phyloP scores from a whole-genome alignment of 2,329 filamentous ascomycete genomes.

The Metarhizium guizhouense region DNA sequence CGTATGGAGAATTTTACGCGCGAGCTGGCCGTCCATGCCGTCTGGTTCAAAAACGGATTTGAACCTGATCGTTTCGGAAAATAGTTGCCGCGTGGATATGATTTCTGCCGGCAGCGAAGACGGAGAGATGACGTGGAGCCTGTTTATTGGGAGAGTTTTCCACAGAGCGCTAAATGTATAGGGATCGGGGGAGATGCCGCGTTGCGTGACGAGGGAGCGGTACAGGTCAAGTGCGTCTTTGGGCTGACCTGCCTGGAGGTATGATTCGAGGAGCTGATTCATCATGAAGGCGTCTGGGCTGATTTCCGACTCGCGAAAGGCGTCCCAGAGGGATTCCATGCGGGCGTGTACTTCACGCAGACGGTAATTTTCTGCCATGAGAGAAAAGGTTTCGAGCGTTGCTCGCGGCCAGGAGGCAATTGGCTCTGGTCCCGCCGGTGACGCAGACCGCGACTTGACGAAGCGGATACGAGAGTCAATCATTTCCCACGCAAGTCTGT shows the following conservation, averaged over 20 bases:
- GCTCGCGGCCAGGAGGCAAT: slow-evolving; percentile 40
- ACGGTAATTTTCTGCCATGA: slow-evolving; percentile 65
- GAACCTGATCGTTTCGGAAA: slow-evolving; percentile 40
- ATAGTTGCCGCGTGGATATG: slow-evolving; percentile 30
- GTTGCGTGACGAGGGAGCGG: slow-evolving; percentile 38
- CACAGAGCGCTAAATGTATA: slow-evolving; percentile 63
- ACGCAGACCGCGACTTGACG: slow-evolving; percentile 38
- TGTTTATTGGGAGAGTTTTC: slow-evolving; percentile 47
- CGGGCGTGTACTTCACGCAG: slow-evolving; percentile 48
- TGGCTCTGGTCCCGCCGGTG: slow-evolving; percentile 1
- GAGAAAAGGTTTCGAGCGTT: slow-evolving; percentile 68
- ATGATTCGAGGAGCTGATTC: slow-evolving; percentile 66
- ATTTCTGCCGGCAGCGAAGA: slow-evolving; percentile 21
- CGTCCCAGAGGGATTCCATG: slow-evolving; percentile 52
- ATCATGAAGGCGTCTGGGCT: slow-evolving; percentile 64
- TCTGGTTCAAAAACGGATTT: slow-evolving; percentile 33
- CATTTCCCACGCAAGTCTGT: slow-evolving; percentile 68
- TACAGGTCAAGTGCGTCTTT: slow-evolving; percentile 48
- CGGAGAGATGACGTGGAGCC: slow-evolving; percentile 27
- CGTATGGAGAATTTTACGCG: slow-evolving; percentile 40
- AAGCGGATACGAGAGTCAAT: slow-evolving; percentile 58
- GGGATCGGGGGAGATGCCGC: slow-evolving; percentile 49
- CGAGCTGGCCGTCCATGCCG: slow-evolving; percentile 36
- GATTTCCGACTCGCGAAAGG: slow-evolving; percentile 55
- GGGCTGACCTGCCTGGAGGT: slow-evolving; percentile 50